Conservation (phyloP, 306 rosid genomes). For the Cyclanthera cordifolia region DNA sequence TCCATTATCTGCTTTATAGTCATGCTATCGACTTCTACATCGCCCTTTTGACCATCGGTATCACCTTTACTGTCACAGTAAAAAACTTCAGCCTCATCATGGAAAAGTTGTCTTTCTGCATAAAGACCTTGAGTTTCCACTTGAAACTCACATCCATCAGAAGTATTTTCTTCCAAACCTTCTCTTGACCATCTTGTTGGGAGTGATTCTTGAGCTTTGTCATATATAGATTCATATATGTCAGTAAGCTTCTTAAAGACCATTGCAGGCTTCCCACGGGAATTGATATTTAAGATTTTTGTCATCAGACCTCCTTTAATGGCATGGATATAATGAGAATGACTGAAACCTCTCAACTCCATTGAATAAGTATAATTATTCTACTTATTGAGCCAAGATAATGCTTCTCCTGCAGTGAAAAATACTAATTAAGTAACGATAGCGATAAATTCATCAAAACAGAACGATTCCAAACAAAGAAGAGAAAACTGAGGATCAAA, state of each 20-base stretch:
- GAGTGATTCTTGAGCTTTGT: slow-evolving; percentile 8
- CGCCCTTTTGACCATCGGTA: slow-evolving; percentile 20
- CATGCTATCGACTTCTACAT: slow-evolving; percentile 29
- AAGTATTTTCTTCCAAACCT: slow-evolving; percentile 18
- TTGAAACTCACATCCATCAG: slow-evolving; percentile 12
- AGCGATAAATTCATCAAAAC: neutral
- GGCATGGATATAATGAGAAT: slow-evolving; percentile 49
- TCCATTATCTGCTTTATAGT: slow-evolving; percentile 55
- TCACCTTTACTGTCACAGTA: slow-evolving; percentile 19
- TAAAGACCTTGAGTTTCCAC: slow-evolving; percentile 17
- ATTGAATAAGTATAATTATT: slow-evolving; percentile 26
- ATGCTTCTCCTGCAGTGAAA: slow-evolving; percentile 16
- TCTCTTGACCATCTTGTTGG: slow-evolving; percentile 17
- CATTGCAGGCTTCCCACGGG: slow-evolving; percentile 38
- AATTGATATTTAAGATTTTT: slow-evolving; percentile 31
- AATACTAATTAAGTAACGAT: neutral
- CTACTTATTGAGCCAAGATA: slow-evolving; percentile 13
- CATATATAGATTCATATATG: slow-evolving; percentile 20
- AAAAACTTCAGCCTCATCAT: slow-evolving; percentile 30
- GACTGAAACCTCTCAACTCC: slow-evolving; percentile 44
- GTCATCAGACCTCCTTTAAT: slow-evolving; percentile 36
- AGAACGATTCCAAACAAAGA: neutral
- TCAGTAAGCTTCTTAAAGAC: slow-evolving; percentile 32
- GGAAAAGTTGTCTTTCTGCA: slow-evolving; percentile 18
- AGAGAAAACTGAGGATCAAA: neutral